A percentile compares a stretch with the other conserved stretches of the same genome.
These are phyloP conservation scores for Dittrichia graveolens DNA, from an alignment of 129 eudicot species.

Conservation along the genomic window DNA sequence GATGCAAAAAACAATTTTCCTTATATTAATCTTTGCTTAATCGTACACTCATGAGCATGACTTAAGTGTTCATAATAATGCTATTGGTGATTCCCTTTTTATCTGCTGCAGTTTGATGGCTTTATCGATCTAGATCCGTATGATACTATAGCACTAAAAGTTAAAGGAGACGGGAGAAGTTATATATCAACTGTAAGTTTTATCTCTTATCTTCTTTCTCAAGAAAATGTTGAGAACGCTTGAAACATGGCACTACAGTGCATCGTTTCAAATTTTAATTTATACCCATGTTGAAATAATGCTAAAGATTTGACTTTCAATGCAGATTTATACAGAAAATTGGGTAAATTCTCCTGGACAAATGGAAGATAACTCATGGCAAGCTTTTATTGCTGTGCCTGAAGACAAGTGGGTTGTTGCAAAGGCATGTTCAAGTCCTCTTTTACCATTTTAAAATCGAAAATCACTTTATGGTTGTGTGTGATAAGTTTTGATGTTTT, in stretches of 20 bases:
- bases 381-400: slow-evolving; percentile 86
- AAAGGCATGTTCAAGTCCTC: slow-evolving; percentile 53
- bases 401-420: slow-evolving; percentile 88
- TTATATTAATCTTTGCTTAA: background rate
- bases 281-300: background rate
- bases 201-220: background rate
- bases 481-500: background rate
- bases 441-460: background rate
- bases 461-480: background rate
- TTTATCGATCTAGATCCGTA: slow-evolving; percentile 90
- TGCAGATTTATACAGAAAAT: slow-evolving; percentile 93
- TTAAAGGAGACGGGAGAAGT: slow-evolving; percentile 96
- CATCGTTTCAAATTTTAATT: background rate
- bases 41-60: background rate
- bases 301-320: slow-evolving; percentile 10
- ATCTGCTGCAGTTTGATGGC: slow-evolving; percentile 83
- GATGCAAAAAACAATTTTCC: too few species aligned
- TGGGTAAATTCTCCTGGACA: slow-evolving; percentile 98
- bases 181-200: slow-evolving; percentile 90
- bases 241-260: slow-evolving; percentile 3
- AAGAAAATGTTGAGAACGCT: background rate
- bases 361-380: slow-evolving; percentile 98
- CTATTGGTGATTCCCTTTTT: background rate
- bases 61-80: background rate
- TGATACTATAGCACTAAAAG: slow-evolving; percentile 81